phyloP scores from a whole-genome alignment of 345 rosid species.

The Arabis alpina region DNA sequence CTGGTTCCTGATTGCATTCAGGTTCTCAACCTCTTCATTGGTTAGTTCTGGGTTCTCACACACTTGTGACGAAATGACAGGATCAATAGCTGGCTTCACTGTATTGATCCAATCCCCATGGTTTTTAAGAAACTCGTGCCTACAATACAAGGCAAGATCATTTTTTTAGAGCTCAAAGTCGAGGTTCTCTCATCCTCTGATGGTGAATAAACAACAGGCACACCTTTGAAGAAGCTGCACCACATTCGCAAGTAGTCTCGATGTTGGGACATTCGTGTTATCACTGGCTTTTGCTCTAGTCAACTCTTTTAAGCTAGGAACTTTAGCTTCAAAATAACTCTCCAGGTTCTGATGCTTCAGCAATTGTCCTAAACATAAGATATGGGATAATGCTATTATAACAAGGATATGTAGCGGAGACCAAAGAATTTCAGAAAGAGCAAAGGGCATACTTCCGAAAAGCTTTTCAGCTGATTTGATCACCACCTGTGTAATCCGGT shows the following conservation, averaged over 20 bases:
- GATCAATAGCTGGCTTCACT: conserved; percentile 73
- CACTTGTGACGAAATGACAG: conserved; percentile 55
- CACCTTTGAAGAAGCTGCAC: conserved; percentile 79
- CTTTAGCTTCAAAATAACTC: conserved; percentile 57
- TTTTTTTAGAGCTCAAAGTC: conserved; percentile 22
- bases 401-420: conserved; percentile 24
- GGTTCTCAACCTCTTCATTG: conserved; percentile 61
- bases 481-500: conserved; percentile 72
- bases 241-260: conserved; percentile 62
- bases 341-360: conserved; percentile 81
- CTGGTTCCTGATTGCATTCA: conserved; percentile 70
- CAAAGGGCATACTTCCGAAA: conserved; percentile 80
- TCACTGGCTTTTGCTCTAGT: conserved; percentile 52
- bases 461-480: conserved; percentile 80
- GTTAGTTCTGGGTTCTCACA: conserved; percentile 49
- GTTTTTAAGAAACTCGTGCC: conserved; percentile 71
- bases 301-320: conserved; percentile 86
- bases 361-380: conserved; percentile 64
- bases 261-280: conserved; percentile 55
- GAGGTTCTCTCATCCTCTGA: conserved; percentile 17
- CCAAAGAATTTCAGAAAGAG: conserved; percentile 5
- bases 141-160: conserved; percentile 44
- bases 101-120: conserved; percentile 78
- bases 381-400: conserved; percentile 11
- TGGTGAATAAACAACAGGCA: conserved; percentile 35